Evolutionary conservation across 129 eudicot genomes (phyloP), one percentile per base, ranked within the genome.

Genomic region (Silybum marianum): DNA sequence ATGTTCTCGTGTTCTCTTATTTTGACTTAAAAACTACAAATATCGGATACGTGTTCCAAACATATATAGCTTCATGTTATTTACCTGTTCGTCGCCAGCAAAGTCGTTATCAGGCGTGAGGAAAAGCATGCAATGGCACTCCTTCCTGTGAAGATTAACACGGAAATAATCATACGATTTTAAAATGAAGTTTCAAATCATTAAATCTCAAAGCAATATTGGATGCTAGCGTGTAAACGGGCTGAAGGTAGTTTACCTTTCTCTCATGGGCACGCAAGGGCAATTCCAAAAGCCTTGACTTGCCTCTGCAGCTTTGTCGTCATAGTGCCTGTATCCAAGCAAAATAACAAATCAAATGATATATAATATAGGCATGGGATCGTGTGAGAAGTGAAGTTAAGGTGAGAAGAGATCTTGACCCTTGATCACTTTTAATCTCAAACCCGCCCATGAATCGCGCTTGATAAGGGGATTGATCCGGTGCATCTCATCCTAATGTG

Each of bases 191-290:
- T 73, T 73, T 42, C 18, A 13, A 13, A 0, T 46, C 18, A 42
- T 13, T n/a, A 9, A 16, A n/a, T n/a, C n/a, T n/a, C n/a, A n/a
- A n/a, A n/a, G n/a, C n/a, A n/a, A n/a, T n/a, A n/a, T n/a, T n/a
- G n/a, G n/a, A n/a, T n/a, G 48, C 13, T 40, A 40, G 48, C 48
- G 2, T 51, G 63, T 18, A 51, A 51, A 16, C 22, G 63, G 5
- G 63, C 9, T 58, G 22, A 58, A 18, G 6, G 66, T 10, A n/a
- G 6, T 16, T 10, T 75, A 91, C 97, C 97, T 91, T 87, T 91
- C 97, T 74, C 97, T 91, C 97, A 89, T 91, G 34, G 97, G 97
- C 54, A 91, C 93, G 84, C 97, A 91, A 16, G 97, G 97, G 81
- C 97, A 91, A 81, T 91, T 91, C 97, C 97, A 91, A 78, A 91